Conservation (phyloP, 139 green algal species). For the Picochlorum sp. region DNA sequence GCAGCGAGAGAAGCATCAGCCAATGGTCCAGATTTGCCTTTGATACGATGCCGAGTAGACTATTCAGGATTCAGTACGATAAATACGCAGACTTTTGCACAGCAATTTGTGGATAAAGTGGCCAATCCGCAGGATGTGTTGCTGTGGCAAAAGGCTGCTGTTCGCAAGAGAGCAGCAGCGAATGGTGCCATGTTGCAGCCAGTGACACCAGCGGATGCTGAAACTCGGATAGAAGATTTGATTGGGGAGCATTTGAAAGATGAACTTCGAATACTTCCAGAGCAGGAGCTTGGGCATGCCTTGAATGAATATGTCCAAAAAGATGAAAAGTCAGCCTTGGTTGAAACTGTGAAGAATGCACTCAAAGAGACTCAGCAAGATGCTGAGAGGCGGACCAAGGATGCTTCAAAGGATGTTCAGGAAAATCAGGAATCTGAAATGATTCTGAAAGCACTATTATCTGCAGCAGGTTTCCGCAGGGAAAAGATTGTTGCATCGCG, state of each 20-base stretch:
- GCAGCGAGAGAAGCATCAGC: background rate
- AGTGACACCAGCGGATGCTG: slow-evolving; percentile 48
- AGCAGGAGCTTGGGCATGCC: slow-evolving; percentile 50
- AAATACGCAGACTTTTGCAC: slow-evolving; percentile 88
- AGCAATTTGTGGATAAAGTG: slow-evolving; percentile 91
- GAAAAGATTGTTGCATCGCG: background rate
- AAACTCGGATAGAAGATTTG: slow-evolving; percentile 69
- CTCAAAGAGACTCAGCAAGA: slow-evolving; percentile 24
- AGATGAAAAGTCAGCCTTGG: slow-evolving; percentile 66
- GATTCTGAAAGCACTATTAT: background rate
- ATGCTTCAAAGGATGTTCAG: slow-evolving; percentile 8
- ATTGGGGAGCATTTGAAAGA: slow-evolving; percentile 55
- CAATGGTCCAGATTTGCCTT: slow-evolving; percentile 42
- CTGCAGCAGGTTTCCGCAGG: background rate
- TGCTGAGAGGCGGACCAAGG: slow-evolving; percentile 2
- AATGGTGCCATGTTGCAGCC: background rate
- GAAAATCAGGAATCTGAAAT: background rate
- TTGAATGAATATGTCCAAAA: slow-evolving; percentile 88
- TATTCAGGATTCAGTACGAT: slow-evolving; percentile 95
- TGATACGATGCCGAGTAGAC: slow-evolving; percentile 79
- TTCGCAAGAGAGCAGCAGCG: slow-evolving; percentile 5
- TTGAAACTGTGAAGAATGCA: slow-evolving; percentile 25
- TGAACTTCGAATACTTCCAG: slow-evolving; percentile 59
- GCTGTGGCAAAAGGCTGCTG: slow-evolving; percentile 70
- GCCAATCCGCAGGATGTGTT: slow-evolving; percentile 96